phyloP scores from a whole-genome alignment of 2,329 filamentous ascomycete genomes.

The Colletotrichum orbiculare region DNA sequence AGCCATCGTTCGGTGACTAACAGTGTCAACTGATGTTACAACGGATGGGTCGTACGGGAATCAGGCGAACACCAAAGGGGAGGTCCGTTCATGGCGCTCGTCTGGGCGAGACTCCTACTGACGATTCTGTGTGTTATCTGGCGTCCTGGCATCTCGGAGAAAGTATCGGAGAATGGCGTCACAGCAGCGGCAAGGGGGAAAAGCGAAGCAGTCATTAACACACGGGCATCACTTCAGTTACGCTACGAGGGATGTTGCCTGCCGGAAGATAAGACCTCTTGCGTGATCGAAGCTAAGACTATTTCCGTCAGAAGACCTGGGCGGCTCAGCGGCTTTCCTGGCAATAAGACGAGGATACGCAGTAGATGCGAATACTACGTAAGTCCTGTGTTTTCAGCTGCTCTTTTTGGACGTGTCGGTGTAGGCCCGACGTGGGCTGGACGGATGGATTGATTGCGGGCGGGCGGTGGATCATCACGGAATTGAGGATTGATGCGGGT shows the following conservation, averaged over 20 bases:
- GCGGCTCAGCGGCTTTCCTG: not conserved
- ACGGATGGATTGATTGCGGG: not conserved
- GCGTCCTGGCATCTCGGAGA: constrained; percentile 11
- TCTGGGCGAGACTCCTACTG: not conserved
- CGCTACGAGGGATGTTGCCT: not conserved
- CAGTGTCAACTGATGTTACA: not conserved
- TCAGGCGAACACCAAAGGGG: too few relatives aligned
- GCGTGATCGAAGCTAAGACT: not conserved
- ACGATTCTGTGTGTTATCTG: not conserved
- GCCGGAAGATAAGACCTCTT: not conserved
- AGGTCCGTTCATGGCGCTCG: too few relatives aligned
- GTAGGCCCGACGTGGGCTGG: not conserved
- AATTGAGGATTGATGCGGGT: not conserved
- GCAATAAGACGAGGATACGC: not conserved
- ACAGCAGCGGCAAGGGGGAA: too few relatives aligned
- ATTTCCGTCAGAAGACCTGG: not conserved
- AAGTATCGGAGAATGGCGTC: constrained; percentile 12
- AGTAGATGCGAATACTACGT: too few relatives aligned
- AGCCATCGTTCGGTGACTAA: not conserved
- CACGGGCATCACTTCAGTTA: too few relatives aligned
- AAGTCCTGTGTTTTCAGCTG: too few relatives aligned
- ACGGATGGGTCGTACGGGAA: too few relatives aligned
- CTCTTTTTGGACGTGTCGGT: not conserved
- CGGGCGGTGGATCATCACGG: not conserved
- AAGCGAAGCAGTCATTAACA: too few relatives aligned